Evolutionary conservation across 1,284 basidiomycete species (phyloP), one percentile per base, ranked within the genome.

Genomic region (Sanghuangporus baumii): DNA sequence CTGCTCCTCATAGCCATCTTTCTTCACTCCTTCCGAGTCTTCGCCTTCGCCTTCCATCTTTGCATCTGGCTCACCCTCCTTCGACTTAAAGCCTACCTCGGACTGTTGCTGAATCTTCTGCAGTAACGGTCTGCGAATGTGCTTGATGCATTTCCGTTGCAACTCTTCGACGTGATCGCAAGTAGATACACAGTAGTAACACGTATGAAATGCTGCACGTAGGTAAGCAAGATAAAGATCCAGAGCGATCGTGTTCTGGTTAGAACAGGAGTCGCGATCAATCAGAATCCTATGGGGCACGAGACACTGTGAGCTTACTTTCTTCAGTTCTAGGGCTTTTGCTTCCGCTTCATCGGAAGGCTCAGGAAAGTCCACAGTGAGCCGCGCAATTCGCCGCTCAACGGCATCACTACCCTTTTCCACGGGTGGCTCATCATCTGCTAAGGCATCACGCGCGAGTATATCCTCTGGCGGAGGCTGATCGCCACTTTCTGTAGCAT

Each of bases 181-280:
- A 68, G 92, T 85, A 72, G 93, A 88, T 69, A 91, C 88, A 79
- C 95, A 98, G 78, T 98, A 98, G 77, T 95, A 98, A 83, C 96
- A 96, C 71, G 91, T 88, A 82, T 93, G 83, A 76, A 90, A 94
- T 59, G 88, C 91, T 72, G 84, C 81, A 69, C 93, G 89, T 71
- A 95, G 78, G 75, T 94, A 94, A 60, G 86, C 85, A 74, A 94
- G 79, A 74, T 93, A 92, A 74, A 94, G 75, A 78, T 96, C 93
- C 74, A 95, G 81, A 69, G 89, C 81, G 71, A 91, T 78, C 70
- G 84, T 81, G 71, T 82, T 81, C 88, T 92, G 69, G 41, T 55
- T 38, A 48, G 66, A 64, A 54, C 48, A 61, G 58, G 52, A 51
- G 66, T 56, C 20, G 57, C 58, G 48, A 50, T 57, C 52, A 61